Evolutionary conservation across 176 grass and related monocot genomes (phyloP).

Genomic region (Hordeum marinum): DNA sequence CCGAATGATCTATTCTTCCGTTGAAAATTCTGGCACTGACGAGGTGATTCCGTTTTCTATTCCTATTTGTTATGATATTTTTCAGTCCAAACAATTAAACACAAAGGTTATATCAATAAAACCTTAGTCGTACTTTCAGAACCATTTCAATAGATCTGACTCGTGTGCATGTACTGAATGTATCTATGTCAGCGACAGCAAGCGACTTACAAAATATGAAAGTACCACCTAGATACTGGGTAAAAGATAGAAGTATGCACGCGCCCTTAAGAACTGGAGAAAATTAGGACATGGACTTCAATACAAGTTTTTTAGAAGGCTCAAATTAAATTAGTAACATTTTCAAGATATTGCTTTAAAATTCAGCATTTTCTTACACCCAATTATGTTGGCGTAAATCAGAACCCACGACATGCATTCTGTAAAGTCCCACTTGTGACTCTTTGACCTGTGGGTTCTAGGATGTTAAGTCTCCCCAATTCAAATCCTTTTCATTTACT

Average conservation of each 20-base stretch:
- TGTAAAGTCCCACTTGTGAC: background rate
- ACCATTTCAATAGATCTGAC: background rate
- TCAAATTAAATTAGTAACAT: background rate
- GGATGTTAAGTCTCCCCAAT: background rate
- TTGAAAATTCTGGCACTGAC: conserved; percentile 32
- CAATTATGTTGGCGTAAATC: background rate
- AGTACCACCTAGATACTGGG: background rate
- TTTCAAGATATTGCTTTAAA: background rate
- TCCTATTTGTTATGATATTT: background rate
- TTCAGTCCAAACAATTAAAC: background rate
- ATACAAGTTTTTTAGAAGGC: background rate
- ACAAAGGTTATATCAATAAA: background rate
- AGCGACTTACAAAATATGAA: background rate
- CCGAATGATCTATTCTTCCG: conserved; percentile 54
- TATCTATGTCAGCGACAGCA: background rate
- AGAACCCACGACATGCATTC: background rate
- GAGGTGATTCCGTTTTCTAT: conserved; percentile 52
- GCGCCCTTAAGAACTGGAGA: background rate
- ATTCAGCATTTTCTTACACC: background rate
- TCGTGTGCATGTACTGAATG: background rate
- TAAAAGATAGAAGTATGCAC: background rate
- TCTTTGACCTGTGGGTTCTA: background rate
- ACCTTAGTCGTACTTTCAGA: background rate
- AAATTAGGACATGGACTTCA: background rate
- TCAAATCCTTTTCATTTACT: background rate